phyloP scores from a whole-genome alignment of 2,329 filamentous ascomycete genomes.

The Monosporascus sp. region DNA sequence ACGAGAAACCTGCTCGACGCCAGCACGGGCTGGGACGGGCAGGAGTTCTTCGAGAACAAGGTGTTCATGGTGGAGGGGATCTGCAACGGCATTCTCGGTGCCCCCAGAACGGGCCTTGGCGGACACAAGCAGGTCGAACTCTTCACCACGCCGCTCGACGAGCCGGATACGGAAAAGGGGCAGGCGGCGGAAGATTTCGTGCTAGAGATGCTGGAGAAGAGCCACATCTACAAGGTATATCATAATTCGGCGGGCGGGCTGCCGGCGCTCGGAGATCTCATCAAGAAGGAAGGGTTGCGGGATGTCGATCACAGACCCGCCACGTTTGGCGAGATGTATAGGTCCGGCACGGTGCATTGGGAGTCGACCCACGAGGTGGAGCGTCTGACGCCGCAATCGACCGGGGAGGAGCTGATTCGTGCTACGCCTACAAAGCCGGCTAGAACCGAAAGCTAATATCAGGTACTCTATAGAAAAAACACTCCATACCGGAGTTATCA shows the following conservation, averaged over 20 bases:
- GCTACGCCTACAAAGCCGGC: slow-evolving; percentile 12
- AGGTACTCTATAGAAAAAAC: too few relatives aligned
- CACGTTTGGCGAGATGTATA: slow-evolving; percentile 29
- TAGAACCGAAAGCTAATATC: too few relatives aligned
- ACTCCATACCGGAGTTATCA: too few relatives aligned
- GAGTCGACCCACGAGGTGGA: slow-evolving; percentile 21
- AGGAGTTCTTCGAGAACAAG: slow-evolving; percentile 26
- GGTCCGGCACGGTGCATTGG: slow-evolving; percentile 31
- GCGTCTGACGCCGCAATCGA: slow-evolving; percentile 14
- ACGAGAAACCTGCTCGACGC: slow-evolving; percentile 27
- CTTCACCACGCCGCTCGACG: slow-evolving; percentile 26
- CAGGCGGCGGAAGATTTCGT: slow-evolving; percentile 25
- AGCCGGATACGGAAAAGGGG: slow-evolving; percentile 21
- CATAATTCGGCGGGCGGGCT: slow-evolving; percentile 27
- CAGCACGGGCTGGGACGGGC: slow-evolving; percentile 25
- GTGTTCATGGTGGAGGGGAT: slow-evolving; percentile 27
- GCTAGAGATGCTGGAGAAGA: slow-evolving; percentile 27
- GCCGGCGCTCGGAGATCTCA: slow-evolving; percentile 27
- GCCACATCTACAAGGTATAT: slow-evolving; percentile 32
- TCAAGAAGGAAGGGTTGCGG: slow-evolving; percentile 13
- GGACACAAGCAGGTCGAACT: slow-evolving; percentile 25
- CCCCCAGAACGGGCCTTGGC: slow-evolving; percentile 22
- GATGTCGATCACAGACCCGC: slow-evolving; percentile 26
- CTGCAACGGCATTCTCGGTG: slow-evolving; percentile 26
- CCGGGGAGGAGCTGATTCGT: slow-evolving; percentile 17